Conservation (phyloP, 306 rosid species). For the Lablab purpureus region DNA sequence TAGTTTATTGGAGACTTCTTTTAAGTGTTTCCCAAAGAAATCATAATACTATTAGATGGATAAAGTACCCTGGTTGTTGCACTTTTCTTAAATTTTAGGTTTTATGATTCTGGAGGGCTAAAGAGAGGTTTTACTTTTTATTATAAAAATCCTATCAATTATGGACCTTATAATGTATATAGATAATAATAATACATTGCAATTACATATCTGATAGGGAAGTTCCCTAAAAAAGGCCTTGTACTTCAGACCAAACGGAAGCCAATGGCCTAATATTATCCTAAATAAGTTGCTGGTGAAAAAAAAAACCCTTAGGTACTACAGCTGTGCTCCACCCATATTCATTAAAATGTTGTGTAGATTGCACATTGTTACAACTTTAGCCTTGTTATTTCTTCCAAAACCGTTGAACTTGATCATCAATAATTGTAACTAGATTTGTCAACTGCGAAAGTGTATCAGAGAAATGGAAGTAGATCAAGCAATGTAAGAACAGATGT, state of each 20-base stretch:
- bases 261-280: background rate
- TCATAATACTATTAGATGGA: background rate
- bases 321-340: background rate
- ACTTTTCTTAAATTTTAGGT: background rate
- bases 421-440: background rate
- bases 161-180: background rate
- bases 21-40: slow-evolving; percentile 1
- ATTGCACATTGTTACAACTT: background rate
- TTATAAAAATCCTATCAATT: background rate
- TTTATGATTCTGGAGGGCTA: background rate
- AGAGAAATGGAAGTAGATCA: too few species aligned
- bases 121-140: background rate
- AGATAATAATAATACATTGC: background rate
- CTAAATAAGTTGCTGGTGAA: background rate
- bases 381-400: background rate
- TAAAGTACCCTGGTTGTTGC: background rate
- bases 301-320: background rate
- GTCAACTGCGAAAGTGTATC: too few species aligned
- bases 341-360: background rate
- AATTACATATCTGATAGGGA: background rate
- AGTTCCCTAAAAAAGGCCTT: too few species aligned
- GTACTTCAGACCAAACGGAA: too few species aligned
- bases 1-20: background rate
- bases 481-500: too few species aligned
- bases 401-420: background rate